These are phyloP conservation scores for Bertia moriformis DNA, from an alignment of 2,329 filamentous ascomycete species.

Conservation along the genomic window DNA sequence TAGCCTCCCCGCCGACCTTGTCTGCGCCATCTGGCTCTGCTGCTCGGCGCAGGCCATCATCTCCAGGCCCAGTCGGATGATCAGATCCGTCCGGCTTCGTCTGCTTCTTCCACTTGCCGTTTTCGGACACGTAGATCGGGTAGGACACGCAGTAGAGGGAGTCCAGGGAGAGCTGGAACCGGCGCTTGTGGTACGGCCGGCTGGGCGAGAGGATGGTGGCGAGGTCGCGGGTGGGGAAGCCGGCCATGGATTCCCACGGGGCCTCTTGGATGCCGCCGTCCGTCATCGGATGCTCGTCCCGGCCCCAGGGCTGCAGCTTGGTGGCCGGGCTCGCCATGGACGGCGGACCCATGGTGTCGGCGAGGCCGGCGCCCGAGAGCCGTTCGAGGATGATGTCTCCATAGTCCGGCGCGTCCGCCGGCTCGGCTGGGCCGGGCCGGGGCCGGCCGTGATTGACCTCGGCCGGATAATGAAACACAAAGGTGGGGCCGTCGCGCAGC, in stretches of 20 bases:
- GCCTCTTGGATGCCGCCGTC: conserved; percentile 44
- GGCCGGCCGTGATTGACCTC: conserved; percentile 27
- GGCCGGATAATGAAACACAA: conserved; percentile 83
- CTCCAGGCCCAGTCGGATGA: too few relatives aligned
- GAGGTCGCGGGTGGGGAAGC: conserved; percentile 62
- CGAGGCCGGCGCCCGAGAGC: conserved; percentile 11
- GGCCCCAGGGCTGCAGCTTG: too few relatives aligned
- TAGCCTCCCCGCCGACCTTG: background rate
- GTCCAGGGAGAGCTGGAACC: conserved; percentile 71
- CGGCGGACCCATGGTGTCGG: conserved; percentile 6
- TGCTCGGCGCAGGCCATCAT: too few relatives aligned
- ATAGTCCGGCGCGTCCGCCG: conserved; percentile 24
- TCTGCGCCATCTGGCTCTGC: conserved; percentile 12
- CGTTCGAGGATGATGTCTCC: conserved; percentile 36
- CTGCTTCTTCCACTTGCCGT: conserved; percentile 62
- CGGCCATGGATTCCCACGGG: conserved; percentile 61
- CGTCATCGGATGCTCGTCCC: too few relatives aligned
- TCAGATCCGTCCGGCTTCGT: conserved; percentile 20
- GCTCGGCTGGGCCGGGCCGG: conserved; percentile 8
- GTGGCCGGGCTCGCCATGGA: conserved; percentile 34
- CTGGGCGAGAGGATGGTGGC: conserved; percentile 68
- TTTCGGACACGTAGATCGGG: conserved; percentile 67
- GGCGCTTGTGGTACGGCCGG: conserved; percentile 62
- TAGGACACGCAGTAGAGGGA: conserved; percentile 69
- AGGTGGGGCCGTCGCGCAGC: conserved; percentile 63